These are phyloP conservation scores for Zopfia rhizophila DNA, from an alignment of 2,329 filamentous ascomycete species.

Conservation along the genomic window DNA sequence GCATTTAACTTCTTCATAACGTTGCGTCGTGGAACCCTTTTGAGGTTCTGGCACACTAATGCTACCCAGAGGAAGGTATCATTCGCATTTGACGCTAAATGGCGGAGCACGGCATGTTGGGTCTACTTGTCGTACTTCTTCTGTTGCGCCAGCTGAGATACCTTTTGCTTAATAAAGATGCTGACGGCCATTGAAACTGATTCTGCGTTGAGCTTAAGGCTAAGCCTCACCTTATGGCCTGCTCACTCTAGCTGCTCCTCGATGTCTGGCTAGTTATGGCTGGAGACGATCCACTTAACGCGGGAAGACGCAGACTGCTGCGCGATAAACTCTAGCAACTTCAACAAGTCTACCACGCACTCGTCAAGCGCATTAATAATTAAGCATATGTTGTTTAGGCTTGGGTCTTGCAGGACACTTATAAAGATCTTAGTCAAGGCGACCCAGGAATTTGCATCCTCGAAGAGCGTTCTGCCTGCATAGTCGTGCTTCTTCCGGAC, in stretches of 20 bases:
- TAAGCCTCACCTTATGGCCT: conserved; percentile 31
- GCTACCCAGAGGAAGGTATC: conserved; percentile 59
- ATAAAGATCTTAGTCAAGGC: conserved; percentile 51
- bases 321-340: no score
- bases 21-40: conserved; percentile 23
- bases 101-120: conserved; percentile 16
- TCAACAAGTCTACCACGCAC: conserved; percentile 6
- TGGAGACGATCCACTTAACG: conserved; percentile 40
- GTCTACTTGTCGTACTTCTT: conserved; percentile 30
- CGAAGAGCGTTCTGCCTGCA: conserved; percentile 50
- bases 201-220: conserved; percentile 46
- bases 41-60: conserved; percentile 47
- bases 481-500: conserved; percentile 47
- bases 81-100: conserved; percentile 45
- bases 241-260: conserved; percentile 37
- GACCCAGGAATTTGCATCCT: conserved; percentile 51
- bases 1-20: conserved; percentile 20
- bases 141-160: conserved; percentile 35
- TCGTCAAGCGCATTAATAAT: conserved; percentile 13
- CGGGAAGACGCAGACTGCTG: conserved; percentile 42
- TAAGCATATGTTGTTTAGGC: conserved; percentile 15
- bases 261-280: conserved; percentile 54
- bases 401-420: conserved; percentile 52
- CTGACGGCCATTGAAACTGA: conserved; percentile 46
- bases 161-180: conserved; percentile 50